Conservation (phyloP, 306 rosid genomes). For the Fagus sylvatica region DNA sequence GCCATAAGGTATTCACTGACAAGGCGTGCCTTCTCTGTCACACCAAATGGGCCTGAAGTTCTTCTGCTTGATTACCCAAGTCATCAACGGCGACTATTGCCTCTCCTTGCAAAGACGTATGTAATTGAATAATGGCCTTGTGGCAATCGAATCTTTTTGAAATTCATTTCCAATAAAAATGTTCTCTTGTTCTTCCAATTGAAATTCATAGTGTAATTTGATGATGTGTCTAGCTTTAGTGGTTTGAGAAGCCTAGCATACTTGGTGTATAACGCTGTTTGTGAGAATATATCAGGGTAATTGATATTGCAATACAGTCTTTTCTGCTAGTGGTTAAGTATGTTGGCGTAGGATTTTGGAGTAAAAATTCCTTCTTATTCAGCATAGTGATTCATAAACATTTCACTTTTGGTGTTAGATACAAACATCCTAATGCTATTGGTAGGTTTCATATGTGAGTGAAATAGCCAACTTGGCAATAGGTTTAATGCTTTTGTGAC, state of each 20-base stretch:
- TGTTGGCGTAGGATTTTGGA: background rate
- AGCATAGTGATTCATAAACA: background rate
- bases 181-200: background rate
- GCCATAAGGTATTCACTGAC: constrained; percentile 87
- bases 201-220: background rate
- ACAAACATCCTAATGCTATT: background rate
- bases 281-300: background rate
- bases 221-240: background rate
- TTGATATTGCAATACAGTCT: background rate
- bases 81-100: constrained; percentile 80
- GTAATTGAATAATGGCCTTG: constrained; percentile 28
- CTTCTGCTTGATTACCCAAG: constrained; percentile 89
- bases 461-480: background rate
- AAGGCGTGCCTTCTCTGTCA: constrained; percentile 78
- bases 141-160: constrained; percentile 11
- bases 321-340: background rate
- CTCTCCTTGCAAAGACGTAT: constrained; percentile 91
- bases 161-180: background rate
- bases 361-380: background rate
- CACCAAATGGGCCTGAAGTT: constrained; percentile 77
- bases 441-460: background rate
- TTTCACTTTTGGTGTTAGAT: background rate
- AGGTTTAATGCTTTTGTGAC: constrained; percentile 4
- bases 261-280: background rate
- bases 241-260: background rate